phyloP scores from a whole-genome alignment of 306 rosid species.

The Malus asiatica region DNA sequence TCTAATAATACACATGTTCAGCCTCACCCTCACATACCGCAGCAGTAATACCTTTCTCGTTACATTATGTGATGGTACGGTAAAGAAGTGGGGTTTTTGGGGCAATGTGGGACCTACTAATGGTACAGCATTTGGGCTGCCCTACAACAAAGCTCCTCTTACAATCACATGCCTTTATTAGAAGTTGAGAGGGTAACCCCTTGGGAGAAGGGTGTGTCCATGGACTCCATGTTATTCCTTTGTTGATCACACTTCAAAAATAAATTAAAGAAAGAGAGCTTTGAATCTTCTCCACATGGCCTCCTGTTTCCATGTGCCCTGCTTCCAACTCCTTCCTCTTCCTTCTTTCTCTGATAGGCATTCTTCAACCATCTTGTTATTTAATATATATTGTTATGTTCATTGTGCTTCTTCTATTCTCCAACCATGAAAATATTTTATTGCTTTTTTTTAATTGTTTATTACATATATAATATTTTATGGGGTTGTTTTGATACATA shows the following conservation, averaged over 20 bases:
- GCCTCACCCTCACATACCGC: background rate
- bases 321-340: constrained; percentile 23
- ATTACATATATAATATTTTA: too few relatives aligned
- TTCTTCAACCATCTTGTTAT: constrained; percentile 22
- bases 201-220: constrained; percentile 45
- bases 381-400: background rate
- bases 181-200: constrained; percentile 36
- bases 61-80: background rate
- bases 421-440: constrained; percentile 16
- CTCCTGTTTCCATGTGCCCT: constrained; percentile 77
- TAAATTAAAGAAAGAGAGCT: constrained; percentile 24
- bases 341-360: constrained; percentile 11
- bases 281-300: constrained; percentile 84
- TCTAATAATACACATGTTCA: background rate
- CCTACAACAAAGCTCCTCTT: constrained; percentile 28
- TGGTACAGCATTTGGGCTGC: constrained; percentile 21
- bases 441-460: background rate
- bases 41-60: too few relatives aligned
- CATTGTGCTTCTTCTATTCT: constrained; percentile 19
- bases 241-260: constrained; percentile 23
- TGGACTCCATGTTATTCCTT: constrained; percentile 57
- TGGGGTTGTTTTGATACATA: background rate
- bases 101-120: constrained; percentile 21
- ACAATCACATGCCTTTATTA: constrained; percentile 35
- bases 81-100: background rate